Base-by-base conservation (phyloP, 805 yeast genomes). In the Metschnikowia gruessii region DNA sequence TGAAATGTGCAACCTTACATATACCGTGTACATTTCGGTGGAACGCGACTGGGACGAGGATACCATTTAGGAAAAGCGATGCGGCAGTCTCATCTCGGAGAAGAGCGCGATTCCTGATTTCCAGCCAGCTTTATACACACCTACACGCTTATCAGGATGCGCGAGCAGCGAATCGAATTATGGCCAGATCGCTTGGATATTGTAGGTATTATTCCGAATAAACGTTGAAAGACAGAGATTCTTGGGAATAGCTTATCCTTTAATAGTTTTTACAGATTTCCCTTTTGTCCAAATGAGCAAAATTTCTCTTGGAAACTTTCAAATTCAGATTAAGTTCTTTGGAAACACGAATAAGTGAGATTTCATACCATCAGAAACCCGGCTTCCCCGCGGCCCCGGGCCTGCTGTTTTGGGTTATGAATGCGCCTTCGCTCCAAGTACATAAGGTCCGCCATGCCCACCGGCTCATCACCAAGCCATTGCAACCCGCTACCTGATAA, bases 11-110 rank as follows among this genome's bases (percentile, higher is more conserved):
- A 21, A 21, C 24, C 24, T 5, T 7, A 21, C 24, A 21, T 21
- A 21, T 7, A 21, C 7, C 24, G 7, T 21, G 7, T 5, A 21
- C 24, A 21, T 21, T 21, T 4, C 4, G 24, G 7, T 21, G 24
- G 24, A 21, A 21, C 24, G 24, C 24, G 24, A 7, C 24, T 21
- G 24, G 24, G 24, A 5, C 24, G 24, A 21, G 7, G 5, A 16
- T 30, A 30, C 26, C 5, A 30, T 18, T 39, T 31, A 31, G 42
- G 42, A 39, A 39, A 30, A 4, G 29, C 28, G 28, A 31, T 39
- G 35, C 42, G 15, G 36, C 15, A 26, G 38, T 13, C n/a, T 30
- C 13, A 13, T 16, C 36, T 30, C 42, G 42, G 42, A 39, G 36
- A 39, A 13, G 32, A 29, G 32, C 32, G 32, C 32, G 32, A 6